phyloP scores from a whole-genome alignment of 768 basidiomycete genomes.

The Suillus brevipes region DNA sequence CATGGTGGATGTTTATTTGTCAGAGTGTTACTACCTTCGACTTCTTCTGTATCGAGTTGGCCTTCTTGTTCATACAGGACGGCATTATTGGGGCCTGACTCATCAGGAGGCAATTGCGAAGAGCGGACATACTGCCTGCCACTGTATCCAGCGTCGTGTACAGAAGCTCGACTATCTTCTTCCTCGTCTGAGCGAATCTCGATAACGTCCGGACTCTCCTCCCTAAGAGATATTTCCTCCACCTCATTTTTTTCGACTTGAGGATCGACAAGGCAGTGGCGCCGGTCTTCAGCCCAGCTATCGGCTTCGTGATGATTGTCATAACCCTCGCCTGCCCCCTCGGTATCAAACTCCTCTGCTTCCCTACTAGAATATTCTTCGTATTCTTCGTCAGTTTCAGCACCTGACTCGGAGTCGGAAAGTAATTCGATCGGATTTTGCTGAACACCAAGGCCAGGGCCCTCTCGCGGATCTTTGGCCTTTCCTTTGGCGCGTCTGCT shows the following conservation, averaged over 20 bases:
- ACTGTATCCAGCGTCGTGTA: slow-evolving; percentile 19
- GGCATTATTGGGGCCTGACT: background rate
- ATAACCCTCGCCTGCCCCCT: slow-evolving; percentile 16
- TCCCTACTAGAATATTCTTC: slow-evolving; percentile 26
- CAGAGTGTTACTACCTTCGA: slow-evolving; percentile 9
- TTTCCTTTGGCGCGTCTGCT: slow-evolving; percentile 59
- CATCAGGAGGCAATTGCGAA: background rate
- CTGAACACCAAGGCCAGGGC: slow-evolving; percentile 49
- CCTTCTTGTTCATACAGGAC: slow-evolving; percentile 9
- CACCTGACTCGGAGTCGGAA: slow-evolving; percentile 36
- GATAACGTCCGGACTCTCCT: slow-evolving; percentile 20
- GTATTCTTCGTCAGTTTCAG: slow-evolving; percentile 21
- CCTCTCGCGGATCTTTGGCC: slow-evolving; percentile 60
- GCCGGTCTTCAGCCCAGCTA: background rate
- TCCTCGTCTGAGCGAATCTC: slow-evolving; percentile 32
- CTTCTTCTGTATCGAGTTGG: slow-evolving; percentile 17
- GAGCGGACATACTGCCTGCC: slow-evolving; percentile 17
- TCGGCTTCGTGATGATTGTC: slow-evolving; percentile 7
- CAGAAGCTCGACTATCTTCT: slow-evolving; percentile 12
- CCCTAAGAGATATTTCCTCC: slow-evolving; percentile 9
- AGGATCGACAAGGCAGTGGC: slow-evolving; percentile 11
- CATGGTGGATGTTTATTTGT: background rate
- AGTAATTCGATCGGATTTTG: slow-evolving; percentile 50
- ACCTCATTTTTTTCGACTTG: slow-evolving; percentile 18
- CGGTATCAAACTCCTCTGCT: slow-evolving; percentile 21